Conservation (phyloP, 2,329 filamentous ascomycete species). For the Calonectria honghensis region DNA sequence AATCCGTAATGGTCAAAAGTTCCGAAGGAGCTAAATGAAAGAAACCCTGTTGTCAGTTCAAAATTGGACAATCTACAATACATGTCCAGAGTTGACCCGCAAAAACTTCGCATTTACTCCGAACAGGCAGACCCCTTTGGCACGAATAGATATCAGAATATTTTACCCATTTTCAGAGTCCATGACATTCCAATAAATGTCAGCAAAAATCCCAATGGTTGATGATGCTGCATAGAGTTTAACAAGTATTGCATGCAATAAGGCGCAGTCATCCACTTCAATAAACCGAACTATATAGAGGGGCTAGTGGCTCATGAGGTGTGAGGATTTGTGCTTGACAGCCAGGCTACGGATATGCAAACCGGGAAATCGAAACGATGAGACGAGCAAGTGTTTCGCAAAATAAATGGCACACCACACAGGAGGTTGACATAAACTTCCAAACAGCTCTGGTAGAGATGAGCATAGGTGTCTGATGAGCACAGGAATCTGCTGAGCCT, state of each 20-base stretch:
- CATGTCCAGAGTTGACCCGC: neutral
- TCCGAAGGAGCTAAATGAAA: no score
- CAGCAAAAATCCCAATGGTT: neutral
- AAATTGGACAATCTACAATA: neutral
- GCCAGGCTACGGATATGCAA: neutral
- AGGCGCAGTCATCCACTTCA: neutral
- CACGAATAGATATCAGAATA: neutral
- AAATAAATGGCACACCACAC: no score
- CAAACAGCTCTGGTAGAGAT: no score
- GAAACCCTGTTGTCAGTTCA: neutral
- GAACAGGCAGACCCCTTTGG: neutral
- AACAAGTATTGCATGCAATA: neutral
- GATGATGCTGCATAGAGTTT: neutral
- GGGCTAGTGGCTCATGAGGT: neutral
- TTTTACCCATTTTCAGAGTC: neutral
- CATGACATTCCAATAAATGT: neutral
- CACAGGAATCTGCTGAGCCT: no score
- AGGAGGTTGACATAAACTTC: no score
- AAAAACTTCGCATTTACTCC: neutral
- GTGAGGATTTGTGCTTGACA: neutral
- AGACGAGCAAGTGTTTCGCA: no score
- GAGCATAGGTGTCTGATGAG: no score
- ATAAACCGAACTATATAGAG: neutral
- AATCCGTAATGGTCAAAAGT: neutral
- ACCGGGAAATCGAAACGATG: neutral